phyloP scores from a whole-genome alignment of 139 green algal genomes.

The Nannochloris sp. region DNA sequence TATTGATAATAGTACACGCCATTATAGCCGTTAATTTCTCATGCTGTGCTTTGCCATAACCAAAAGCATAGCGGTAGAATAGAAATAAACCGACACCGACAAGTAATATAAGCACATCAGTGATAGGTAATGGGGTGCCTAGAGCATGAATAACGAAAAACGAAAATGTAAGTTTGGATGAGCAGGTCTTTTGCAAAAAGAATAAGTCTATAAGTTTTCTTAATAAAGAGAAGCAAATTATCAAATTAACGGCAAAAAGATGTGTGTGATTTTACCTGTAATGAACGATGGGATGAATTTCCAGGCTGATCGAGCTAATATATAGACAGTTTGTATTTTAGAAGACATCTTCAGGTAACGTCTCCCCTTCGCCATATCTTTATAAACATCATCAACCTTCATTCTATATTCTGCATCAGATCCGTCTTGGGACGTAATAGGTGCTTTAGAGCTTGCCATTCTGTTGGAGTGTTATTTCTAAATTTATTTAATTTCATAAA shows the following conservation, averaged over 20 bases:
- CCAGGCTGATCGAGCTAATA: neutral
- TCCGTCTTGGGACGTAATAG: too few relatives aligned
- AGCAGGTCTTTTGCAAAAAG: neutral
- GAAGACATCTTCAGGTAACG: neutral
- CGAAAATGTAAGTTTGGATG: too few relatives aligned
- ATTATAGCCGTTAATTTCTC: constrained; percentile 7
- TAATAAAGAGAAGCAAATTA: too few relatives aligned
- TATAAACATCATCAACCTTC: neutral
- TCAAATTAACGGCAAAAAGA: too few relatives aligned
- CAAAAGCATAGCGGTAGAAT: constrained; percentile 12
- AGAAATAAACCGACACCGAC: neutral
- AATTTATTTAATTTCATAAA: too few relatives aligned
- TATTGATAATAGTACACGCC: neutral
- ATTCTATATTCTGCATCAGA: too few relatives aligned
- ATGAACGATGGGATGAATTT: neutral
- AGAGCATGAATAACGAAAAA: too few relatives aligned
- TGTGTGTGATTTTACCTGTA: neutral
- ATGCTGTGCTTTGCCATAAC: constrained; percentile 1
- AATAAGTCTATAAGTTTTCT: neutral
- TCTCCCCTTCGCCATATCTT: neutral
- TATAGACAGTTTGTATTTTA: neutral
- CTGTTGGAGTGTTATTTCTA: too few relatives aligned
- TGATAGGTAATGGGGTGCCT: too few relatives aligned
- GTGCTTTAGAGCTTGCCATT: too few relatives aligned
- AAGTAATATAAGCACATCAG: neutral